Conservation (phyloP, 805 yeast species). For the Ogataea pini region DNA sequence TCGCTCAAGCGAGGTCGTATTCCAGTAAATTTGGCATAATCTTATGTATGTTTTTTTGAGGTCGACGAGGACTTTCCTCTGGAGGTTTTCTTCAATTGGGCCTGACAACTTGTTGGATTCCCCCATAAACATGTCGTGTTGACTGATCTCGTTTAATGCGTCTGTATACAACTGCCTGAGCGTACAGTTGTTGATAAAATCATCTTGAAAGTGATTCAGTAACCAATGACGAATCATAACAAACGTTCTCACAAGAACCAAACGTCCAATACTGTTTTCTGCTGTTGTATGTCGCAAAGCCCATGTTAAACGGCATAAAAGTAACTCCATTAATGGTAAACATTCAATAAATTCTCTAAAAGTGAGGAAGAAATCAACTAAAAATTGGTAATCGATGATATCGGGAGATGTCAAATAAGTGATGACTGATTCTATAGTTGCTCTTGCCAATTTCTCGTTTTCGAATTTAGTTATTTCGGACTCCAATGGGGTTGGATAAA, state of each 20-base stretch:
- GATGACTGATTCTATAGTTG: conserved; percentile 44
- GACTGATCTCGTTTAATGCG: conserved; percentile 43
- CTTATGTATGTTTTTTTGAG: conserved; percentile 36
- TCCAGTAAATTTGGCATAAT: conserved; percentile 37
- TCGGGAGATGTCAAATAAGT: conserved; percentile 72
- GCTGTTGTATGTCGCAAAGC: conserved; percentile 58
- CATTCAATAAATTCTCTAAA: conserved; percentile 69
- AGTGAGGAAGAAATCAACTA: conserved; percentile 85
- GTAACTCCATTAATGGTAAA: conserved; percentile 56
- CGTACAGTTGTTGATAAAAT: conserved; percentile 59
- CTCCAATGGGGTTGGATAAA: conserved; percentile 36
- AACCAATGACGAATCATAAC: conserved; percentile 90
- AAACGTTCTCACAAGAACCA: conserved; percentile 77
- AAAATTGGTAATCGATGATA: conserved; percentile 69
- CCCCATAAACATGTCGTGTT: conserved; percentile 22
- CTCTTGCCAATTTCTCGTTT: conserved; percentile 22
- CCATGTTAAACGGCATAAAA: conserved; percentile 73
- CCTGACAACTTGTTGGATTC: background rate
- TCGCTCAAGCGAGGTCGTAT: conserved; percentile 28
- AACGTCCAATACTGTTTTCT: conserved; percentile 53
- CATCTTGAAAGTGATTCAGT: conserved; percentile 82
- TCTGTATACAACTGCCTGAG: conserved; percentile 47
- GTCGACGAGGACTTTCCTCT: conserved; percentile 33
- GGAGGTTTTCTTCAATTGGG: conserved; percentile 15
- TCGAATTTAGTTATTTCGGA: conserved; percentile 34